phyloP scores from a whole-genome alignment of 2,329 filamentous ascomycete species.

The Chrysoporthe puriensis region DNA sequence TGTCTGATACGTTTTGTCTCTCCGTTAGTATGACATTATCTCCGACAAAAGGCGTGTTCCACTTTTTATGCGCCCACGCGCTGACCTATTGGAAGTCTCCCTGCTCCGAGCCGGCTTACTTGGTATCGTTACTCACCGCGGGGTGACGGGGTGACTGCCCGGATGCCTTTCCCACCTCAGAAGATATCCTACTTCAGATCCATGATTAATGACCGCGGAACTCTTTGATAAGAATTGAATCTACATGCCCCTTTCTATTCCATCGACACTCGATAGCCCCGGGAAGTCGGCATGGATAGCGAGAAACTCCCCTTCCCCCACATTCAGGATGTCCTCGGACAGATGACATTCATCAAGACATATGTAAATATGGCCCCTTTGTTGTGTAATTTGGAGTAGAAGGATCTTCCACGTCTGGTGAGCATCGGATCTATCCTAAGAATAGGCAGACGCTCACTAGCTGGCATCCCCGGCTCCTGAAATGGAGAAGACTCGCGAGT shows the following conservation, averaged over 20 bases:
- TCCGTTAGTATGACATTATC: neutral
- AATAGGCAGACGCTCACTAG: no score
- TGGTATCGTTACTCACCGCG: neutral
- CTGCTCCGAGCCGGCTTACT: neutral
- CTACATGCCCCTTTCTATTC: neutral
- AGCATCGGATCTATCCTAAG: neutral
- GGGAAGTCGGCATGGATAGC: neutral
- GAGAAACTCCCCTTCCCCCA: neutral
- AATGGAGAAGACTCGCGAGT: no score
- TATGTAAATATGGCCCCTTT: conserved; percentile 15
- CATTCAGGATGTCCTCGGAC: conserved; percentile 26
- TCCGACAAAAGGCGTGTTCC: neutral
- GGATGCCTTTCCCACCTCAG: neutral
- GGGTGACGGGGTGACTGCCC: neutral
- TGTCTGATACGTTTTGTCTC: neutral
- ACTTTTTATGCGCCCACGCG: neutral
- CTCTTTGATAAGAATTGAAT: neutral
- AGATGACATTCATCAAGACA: conserved; percentile 22
- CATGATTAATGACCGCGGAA: neutral
- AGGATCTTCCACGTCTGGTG: neutral
- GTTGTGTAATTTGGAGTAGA: neutral
- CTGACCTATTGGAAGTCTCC: neutral
- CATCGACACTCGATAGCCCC: neutral
- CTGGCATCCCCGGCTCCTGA: no score
- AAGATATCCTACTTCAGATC: neutral